These are phyloP conservation scores for Neofusicoccum laricinum DNA, from an alignment of 2,329 filamentous ascomycete species.

Conservation along the genomic window DNA sequence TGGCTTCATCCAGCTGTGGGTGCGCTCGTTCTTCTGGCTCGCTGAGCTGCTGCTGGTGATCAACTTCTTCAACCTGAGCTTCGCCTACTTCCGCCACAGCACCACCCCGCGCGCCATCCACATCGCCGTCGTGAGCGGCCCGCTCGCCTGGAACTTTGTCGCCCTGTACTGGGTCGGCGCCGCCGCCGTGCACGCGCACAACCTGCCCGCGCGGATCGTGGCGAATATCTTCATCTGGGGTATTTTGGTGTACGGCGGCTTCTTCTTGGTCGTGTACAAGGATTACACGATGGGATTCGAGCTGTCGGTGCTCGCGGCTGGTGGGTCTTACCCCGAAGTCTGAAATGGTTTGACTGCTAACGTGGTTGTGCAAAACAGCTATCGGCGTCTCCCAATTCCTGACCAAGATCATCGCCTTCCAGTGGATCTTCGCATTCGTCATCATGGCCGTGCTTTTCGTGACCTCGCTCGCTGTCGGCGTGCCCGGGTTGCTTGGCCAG, in stretches of 20 bases:
- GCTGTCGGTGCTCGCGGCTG: conserved; percentile 68
- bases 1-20: conserved; percentile 79
- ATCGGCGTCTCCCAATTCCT: conserved; percentile 77
- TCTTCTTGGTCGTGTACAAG: conserved; percentile 73
- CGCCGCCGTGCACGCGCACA: conserved; percentile 67
- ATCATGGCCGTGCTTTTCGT: conserved; percentile 76
- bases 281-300: conserved; percentile 77
- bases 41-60: conserved; percentile 72
- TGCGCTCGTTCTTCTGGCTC: conserved; percentile 69
- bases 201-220: conserved; percentile 69
- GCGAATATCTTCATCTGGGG: conserved; percentile 89
- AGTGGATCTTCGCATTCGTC: conserved; percentile 89
- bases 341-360: neutral
- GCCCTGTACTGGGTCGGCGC: conserved; percentile 88
- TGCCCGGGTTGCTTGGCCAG: conserved; percentile 62
- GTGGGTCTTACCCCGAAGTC: conserved; percentile 43
- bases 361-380: conserved; percentile 39
- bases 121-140: conserved; percentile 69
- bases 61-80: conserved; percentile 78
- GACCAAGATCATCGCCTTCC: conserved; percentile 69
- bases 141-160: conserved; percentile 82
- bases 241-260: conserved; percentile 70
- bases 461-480: conserved; percentile 61
- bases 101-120: conserved; percentile 73
- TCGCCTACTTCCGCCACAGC: conserved; percentile 77